These are phyloP conservation scores for Sphaerulina musiva DNA, from an alignment of 2,329 filamentous ascomycete genomes.

Conservation along the genomic window DNA sequence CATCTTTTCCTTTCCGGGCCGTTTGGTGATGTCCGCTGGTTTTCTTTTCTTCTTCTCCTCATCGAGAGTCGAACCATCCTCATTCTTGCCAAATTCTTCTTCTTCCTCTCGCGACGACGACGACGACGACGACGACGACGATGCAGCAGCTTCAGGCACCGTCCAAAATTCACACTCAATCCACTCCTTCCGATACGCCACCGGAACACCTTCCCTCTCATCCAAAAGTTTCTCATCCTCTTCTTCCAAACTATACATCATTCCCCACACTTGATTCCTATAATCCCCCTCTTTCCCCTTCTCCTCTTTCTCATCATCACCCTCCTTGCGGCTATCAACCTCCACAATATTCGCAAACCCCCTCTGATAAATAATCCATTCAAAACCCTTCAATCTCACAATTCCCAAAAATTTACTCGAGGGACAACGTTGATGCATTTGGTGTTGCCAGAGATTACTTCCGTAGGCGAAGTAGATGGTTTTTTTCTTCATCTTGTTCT, in stretches of 20 bases:
- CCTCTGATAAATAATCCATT: constrained; percentile 60
- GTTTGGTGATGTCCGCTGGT: constrained; percentile 22
- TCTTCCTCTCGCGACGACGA: not conserved
- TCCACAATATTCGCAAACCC: constrained; percentile 63
- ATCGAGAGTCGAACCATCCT: no score
- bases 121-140: no score
- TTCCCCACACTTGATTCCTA: constrained; percentile 48
- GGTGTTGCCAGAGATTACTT: constrained; percentile 59
- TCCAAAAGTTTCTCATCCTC: constrained; percentile 51
- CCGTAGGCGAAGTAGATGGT: constrained; percentile 59
- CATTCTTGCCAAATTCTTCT: not conserved
- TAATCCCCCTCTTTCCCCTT: constrained; percentile 11
- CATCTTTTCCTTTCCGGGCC: constrained; percentile 33
- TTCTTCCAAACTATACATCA: constrained; percentile 49
- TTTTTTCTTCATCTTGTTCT: not conserved
- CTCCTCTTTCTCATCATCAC: not conserved
- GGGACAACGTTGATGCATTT: constrained; percentile 59
- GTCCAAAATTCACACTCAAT: constrained; percentile 43
- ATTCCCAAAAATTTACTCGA: constrained; percentile 51
- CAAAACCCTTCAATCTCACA: constrained; percentile 51
- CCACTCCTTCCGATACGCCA: constrained; percentile 51
- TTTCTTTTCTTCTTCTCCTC: not conserved
- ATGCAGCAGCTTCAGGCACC: not conserved
- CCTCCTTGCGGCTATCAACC: not conserved
- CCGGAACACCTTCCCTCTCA: constrained; percentile 56